These are phyloP conservation scores for Scheffersomyces segobiensis DNA, from an alignment of 1,139 yeast species.

Conservation along the genomic window DNA sequence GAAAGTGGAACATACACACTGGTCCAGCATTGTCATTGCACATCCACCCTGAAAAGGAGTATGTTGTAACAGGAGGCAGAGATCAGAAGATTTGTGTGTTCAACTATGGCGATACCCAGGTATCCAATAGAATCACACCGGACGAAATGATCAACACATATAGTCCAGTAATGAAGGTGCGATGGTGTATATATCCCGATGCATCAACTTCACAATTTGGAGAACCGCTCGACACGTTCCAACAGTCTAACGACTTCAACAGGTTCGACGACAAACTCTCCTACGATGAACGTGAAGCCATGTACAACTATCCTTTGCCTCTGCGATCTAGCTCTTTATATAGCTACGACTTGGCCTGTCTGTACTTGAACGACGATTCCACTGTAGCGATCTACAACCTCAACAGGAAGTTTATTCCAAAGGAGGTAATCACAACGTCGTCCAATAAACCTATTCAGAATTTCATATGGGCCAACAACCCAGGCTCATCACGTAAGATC, in stretches of 20 bases:
- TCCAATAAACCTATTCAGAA: conserved; percentile 48
- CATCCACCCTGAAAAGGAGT: conserved; percentile 85
- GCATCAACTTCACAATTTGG: conserved; percentile 1
- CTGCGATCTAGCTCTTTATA: conserved; percentile 20
- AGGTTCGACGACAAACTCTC: conserved; percentile 14
- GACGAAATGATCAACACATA: conserved; percentile 74
- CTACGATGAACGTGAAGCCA: conserved; percentile 30
- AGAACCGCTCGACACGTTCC: conserved; percentile 1
- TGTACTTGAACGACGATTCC: conserved; percentile 76
- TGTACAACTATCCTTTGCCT: conserved; percentile 8
- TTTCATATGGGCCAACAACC: conserved; percentile 43
- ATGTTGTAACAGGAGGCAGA: conserved; percentile 88
- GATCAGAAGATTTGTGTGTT: conserved; percentile 83
- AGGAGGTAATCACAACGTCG: conserved; percentile 58
- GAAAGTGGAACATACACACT: conserved; percentile 82
- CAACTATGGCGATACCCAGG: conserved; percentile 51
- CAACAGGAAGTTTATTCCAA: conserved; percentile 73
- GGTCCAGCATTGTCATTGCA: conserved; percentile 88
- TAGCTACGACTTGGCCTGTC: conserved; percentile 71
- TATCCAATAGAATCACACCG: conserved; percentile 50
- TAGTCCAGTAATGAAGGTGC: conserved; percentile 72
- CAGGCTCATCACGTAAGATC: conserved; percentile 23
- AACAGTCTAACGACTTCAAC: conserved; percentile 1
- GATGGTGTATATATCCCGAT: conserved; percentile 55
- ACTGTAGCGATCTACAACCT: conserved; percentile 73